Evolutionary conservation across 495 filamentous ascomycete species (phyloP), one percentile per base, ranked within the genome.

Genomic region (Penicillium alfredii): DNA sequence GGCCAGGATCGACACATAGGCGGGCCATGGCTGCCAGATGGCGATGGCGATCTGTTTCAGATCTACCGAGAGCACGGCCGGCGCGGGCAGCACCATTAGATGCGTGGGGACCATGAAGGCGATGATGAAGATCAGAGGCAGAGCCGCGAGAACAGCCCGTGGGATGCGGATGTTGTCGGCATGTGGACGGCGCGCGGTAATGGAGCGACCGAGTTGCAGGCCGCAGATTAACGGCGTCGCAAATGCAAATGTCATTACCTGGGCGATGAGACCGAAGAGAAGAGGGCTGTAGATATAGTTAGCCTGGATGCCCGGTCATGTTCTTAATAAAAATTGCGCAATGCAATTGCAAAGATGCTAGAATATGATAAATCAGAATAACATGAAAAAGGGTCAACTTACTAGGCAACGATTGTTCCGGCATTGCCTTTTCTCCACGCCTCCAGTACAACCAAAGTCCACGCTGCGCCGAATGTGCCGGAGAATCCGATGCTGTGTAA

Each of bases 1-100:
- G 5, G 53, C 41, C 3, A 69, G 44, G 12, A 66, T 54, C 5
- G 58, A 59, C 7, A 58, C 47, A 36, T 77, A 73, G 15, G 72
- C 45, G 0, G 78, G 78, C 53, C 79, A 82, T 0, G 63, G 57
- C 40, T 80, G 76, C 77, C 78, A 81, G 32, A 75, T 29, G 0
- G 78, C 73, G 32, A 80, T 73, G 41, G 69, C 64, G 19, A 60
- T 58, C 35, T 81, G 78, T 44, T 81, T 81, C 12, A 61, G 60
- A 30, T 69, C 62, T 6, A 63, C 53, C 4, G 49, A 51, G 12
- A 77, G 49, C 3, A 63, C 10, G 1, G 55, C 55, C 1, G 76
- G 70, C 1, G 65, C 52, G 1, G 76, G 76, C 15, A 78, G 42
- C n/a, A 64, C 47, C 64, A 78, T 69, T 11, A 72, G 48, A 17